Evolutionary conservation across 1,284 basidiomycete species (phyloP), one percentile per base, ranked within the genome.

Genomic region (Boletus austroedulis): DNA sequence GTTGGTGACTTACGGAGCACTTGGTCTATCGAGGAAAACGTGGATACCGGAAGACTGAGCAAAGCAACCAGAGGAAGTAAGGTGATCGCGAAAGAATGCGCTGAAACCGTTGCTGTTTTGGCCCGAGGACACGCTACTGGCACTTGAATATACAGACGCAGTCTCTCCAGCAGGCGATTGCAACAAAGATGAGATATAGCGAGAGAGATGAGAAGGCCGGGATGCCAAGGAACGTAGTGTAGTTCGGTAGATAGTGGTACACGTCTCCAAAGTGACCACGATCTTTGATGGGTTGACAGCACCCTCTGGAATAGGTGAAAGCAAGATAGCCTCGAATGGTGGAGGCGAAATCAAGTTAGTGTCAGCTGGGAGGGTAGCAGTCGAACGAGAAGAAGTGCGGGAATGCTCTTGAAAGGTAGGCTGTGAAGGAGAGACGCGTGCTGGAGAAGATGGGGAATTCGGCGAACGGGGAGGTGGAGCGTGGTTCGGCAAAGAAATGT

Each of bases 1-100:
- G 12, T 17, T 11, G 21, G 45, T 12, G 44, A 82, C 89, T 78
- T 75, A 92, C 87, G 90, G 86, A 44, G 83, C 76, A 66, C 89
- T 90, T 1, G 89, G 82, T 43, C 90, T 78, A 66, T 92, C 90
- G n/a, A 92, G 76, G 73, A 92, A 92, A n/a, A 92, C 67, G 63
- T 90, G 87, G 40, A 91, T 73, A 53, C 72, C 76, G 29, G 82
- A 75, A 6, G 78, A 68, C 47, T 76, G 77, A 1, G 82, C 66
- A 5, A 86, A 67, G 38, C 84, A 72, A 5, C 83, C 86, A 45
- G 83, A 80, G 17, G 84, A 80, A 17, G 79, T 73, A 21, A 89
- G 80, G 65, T 89, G 87, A 45, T 82, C 77, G 41, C 77, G 80
- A 67, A 88, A 86, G 57, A 73, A 68, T 0, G 73, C 57, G 24